Conservation (phyloP, 228 moss, liverwort and hornwort genomes). For the Sphagnum magellanicum region DNA sequence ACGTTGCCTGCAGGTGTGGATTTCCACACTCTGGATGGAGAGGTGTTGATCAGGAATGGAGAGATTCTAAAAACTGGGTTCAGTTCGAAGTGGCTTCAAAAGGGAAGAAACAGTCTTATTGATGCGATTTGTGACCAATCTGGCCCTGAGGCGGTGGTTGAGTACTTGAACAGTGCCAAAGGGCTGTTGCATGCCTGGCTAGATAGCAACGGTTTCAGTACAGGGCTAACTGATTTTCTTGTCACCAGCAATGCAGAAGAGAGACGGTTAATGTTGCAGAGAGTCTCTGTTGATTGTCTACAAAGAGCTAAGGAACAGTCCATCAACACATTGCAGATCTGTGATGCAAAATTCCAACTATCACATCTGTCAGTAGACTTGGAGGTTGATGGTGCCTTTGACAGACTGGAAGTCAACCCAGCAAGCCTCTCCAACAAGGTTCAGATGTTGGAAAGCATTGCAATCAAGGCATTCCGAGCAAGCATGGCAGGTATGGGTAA, state of each 20-base stretch:
- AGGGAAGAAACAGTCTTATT: constrained; percentile 48
- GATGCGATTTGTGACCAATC: constrained; percentile 45
- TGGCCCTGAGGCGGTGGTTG: constrained; percentile 42
- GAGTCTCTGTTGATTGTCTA: constrained; percentile 28
- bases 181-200: constrained; percentile 75
- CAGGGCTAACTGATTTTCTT: constrained; percentile 67
- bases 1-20: constrained; percentile 60
- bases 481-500: constrained; percentile 47
- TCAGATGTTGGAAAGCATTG: constrained; percentile 46
- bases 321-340: constrained; percentile 32
- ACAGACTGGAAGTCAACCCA: constrained; percentile 5
- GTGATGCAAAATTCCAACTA: constrained; percentile 33
- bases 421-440: constrained; percentile 26
- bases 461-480: constrained; percentile 51
- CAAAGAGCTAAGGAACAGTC: constrained; percentile 41
- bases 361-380: constrained; percentile 8
- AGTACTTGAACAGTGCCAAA: constrained; percentile 65
- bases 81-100: constrained; percentile 60
- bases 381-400: background rate
- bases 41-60: constrained; percentile 48
- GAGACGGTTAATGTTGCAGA: constrained; percentile 44
- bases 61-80: constrained; percentile 50
- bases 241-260: constrained; percentile 22
- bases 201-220: constrained; percentile 68
- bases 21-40: constrained; percentile 20